Percentiles rank a stretch among this genome's conserved stretches.
phyloP scores from a whole-genome alignment of 257 asterid genomes.

The Plectranthus barbatus region DNA sequence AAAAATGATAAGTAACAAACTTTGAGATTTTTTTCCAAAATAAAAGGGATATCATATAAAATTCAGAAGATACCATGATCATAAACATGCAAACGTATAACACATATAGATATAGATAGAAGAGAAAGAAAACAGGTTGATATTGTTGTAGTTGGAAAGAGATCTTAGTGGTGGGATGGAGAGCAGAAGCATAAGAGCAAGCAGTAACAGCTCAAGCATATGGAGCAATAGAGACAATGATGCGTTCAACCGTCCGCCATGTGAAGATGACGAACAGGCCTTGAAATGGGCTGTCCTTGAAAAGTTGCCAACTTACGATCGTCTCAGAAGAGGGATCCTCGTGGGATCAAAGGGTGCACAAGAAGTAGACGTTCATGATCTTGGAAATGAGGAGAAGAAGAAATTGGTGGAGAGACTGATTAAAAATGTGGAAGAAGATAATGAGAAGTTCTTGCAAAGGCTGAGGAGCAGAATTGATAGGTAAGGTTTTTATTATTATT shows the following conservation, averaged over 20 bases:
- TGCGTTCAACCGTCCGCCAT: slow-evolving; percentile 32
- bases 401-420: slow-evolving; percentile 41
- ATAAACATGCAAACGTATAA: background rate
- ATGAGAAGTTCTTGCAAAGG: slow-evolving; percentile 50
- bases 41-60: background rate
- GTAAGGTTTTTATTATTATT: background rate
- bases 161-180: slow-evolving; percentile 26
- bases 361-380: slow-evolving; percentile 37
- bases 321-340: slow-evolving; percentile 54
- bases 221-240: slow-evolving; percentile 48
- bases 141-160: background rate
- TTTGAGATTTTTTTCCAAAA: background rate
- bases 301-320: slow-evolving; percentile 57
- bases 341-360: slow-evolving; percentile 49
- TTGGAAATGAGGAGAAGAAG: slow-evolving; percentile 40
- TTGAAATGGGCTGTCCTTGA: slow-evolving; percentile 57
- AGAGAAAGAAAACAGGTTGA: background rate
- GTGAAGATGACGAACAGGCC: slow-evolving; percentile 58
- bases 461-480: slow-evolving; percentile 58
- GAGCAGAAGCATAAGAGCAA: slow-evolving; percentile 21
- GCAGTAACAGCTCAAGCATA: slow-evolving; percentile 24
- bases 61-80: background rate
- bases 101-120: too few species aligned
- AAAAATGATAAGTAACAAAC: background rate
- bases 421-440: slow-evolving; percentile 42